A percentile compares a stretch with the other conserved stretches of the same genome.
phyloP scores from a whole-genome alignment of 805 yeast species.

The Lipomyces sp. region DNA sequence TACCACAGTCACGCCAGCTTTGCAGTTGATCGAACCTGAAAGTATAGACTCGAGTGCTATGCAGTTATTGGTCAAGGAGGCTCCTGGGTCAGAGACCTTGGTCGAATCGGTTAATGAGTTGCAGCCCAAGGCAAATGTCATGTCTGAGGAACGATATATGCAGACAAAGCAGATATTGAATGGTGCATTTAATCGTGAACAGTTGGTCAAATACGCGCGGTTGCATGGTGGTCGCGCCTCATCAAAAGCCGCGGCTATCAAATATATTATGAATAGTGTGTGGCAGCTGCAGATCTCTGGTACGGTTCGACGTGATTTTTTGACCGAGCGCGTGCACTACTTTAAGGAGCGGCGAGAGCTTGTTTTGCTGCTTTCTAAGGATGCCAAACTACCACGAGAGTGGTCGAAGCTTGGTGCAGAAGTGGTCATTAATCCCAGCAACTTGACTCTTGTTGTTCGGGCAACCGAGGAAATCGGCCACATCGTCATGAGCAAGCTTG shows the following conservation, averaged over 20 bases:
- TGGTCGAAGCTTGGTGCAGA: conserved; percentile 14
- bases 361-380: conserved; percentile 13
- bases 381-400: conserved; percentile 20
- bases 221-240: neutral
- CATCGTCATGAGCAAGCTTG: conserved; percentile 10
- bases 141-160: conserved; percentile 14
- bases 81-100: conserved; percentile 13
- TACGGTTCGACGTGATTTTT: conserved; percentile 20
- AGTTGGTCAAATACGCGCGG: conserved; percentile 14
- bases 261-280: conserved; percentile 12
- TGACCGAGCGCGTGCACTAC: conserved; percentile 9
- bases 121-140: conserved; percentile 22
- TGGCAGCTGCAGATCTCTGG: conserved; percentile 28
- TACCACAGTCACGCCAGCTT: neutral
- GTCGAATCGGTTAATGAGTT: conserved; percentile 13
- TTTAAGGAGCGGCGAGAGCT: conserved; percentile 21
- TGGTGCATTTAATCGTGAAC: conserved; percentile 21
- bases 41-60: conserved; percentile 2
- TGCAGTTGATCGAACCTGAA: conserved; percentile 1
- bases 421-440: conserved; percentile 12
- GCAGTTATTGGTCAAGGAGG: conserved; percentile 4
- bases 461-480: conserved; percentile 15
- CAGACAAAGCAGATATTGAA: conserved; percentile 15
- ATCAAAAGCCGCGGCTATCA: conserved; percentile 7
- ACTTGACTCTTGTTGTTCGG: conserved; percentile 6